Evolutionary conservation across 2,329 filamentous ascomycete species (phyloP).

Genomic region (Fusarium proliferatum): DNA sequence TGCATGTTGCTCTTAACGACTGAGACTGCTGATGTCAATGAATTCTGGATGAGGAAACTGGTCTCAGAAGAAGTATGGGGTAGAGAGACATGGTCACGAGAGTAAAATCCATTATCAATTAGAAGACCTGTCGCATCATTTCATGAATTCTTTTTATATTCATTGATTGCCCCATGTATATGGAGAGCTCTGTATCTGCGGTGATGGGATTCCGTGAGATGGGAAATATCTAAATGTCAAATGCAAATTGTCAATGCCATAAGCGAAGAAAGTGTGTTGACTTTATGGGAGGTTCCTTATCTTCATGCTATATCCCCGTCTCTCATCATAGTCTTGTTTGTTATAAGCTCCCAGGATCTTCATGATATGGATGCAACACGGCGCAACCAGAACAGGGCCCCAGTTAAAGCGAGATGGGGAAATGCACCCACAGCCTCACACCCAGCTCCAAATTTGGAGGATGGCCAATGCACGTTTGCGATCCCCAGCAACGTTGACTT

Average conservation of each 20-base stretch:
- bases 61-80: slow-evolving; percentile 20
- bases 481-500: slow-evolving; percentile 5
- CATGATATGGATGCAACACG: slow-evolving; percentile 27
- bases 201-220: not conserved
- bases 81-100: slow-evolving; percentile 12
- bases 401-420: slow-evolving; percentile 15
- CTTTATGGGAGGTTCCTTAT: not conserved
- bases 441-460: slow-evolving; percentile 10
- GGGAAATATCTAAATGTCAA: not conserved
- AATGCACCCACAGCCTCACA: slow-evolving; percentile 18
- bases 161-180: not conserved
- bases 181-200: not conserved
- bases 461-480: slow-evolving; percentile 19
- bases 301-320: slow-evolving; percentile 6
- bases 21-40: slow-evolving; percentile 18
- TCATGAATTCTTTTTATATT: not conserved
- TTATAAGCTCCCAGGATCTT: slow-evolving; percentile 25
- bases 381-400: slow-evolving; percentile 16
- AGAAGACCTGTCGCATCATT: slow-evolving; percentile 15
- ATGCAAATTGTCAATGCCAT: slow-evolving; percentile 2
- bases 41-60: slow-evolving; percentile 2
- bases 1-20: slow-evolving; percentile 10
- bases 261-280: not conserved
- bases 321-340: slow-evolving; percentile 25
- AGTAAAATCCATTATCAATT: slow-evolving; percentile 19